Evolutionary conservation across 305 asterid genomes (phyloP).

Genomic region (Caryopteris hybrid): DNA sequence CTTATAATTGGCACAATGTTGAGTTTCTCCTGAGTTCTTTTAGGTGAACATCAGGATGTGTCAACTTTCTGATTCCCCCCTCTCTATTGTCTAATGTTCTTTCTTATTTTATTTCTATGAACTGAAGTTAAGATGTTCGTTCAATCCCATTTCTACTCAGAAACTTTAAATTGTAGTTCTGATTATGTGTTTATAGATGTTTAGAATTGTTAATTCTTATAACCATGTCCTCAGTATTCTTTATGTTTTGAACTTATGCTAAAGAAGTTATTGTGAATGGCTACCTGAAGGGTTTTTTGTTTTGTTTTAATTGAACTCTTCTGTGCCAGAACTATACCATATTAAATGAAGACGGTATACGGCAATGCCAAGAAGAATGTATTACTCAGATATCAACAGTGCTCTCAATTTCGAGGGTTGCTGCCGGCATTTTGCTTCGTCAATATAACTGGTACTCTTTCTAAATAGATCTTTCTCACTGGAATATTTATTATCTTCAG

Average conservation of each 20-base stretch:
- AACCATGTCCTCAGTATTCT: background rate
- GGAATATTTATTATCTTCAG: background rate
- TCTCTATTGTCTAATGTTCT: background rate
- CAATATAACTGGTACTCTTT: slow-evolving; percentile 79
- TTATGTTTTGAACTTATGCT: background rate
- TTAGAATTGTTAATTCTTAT: background rate
- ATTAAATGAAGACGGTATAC: slow-evolving; percentile 77
- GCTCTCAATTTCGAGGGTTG: slow-evolving; percentile 82
- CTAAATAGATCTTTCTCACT: slow-evolving; percentile 14
- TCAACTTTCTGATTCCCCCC: background rate
- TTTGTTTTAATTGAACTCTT: too few relatives aligned
- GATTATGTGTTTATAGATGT: background rate
- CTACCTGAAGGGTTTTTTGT: slow-evolving; percentile 8
- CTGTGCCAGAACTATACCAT: slow-evolving; percentile 60
- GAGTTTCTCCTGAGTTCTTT: slow-evolving; percentile 4
- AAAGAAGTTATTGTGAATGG: slow-evolving; percentile 10
- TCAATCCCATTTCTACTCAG: slow-evolving; percentile 4
- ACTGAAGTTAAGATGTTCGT: background rate
- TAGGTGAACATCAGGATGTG: background rate
- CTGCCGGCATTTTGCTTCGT: slow-evolving; percentile 87
- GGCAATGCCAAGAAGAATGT: slow-evolving; percentile 72
- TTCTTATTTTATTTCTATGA: background rate
- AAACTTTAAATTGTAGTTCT: slow-evolving; percentile 2
- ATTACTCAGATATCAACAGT: slow-evolving; percentile 69
- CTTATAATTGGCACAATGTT: background rate